phyloP scores from a whole-genome alignment of 2,329 filamentous ascomycete genomes.

The Trichoderma atrobrunneum region DNA sequence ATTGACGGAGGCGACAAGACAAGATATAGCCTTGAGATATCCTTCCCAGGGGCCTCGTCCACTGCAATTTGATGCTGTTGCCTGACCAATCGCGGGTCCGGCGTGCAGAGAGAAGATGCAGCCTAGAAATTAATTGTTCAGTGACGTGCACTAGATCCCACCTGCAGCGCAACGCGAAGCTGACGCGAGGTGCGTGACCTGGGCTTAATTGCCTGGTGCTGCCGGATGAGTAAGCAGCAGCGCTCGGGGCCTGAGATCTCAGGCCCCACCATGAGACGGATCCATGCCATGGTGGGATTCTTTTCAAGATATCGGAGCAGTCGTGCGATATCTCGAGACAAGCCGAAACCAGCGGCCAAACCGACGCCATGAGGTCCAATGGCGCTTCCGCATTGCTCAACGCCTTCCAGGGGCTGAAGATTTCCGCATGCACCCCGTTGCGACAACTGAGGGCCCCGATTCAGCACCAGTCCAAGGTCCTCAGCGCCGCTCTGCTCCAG shows the following conservation, averaged over 20 bases:
- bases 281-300: conserved; percentile 24
- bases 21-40: conserved; percentile 6
- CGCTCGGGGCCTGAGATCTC: conserved; percentile 25
- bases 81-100: conserved; percentile 19
- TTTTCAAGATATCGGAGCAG: conserved; percentile 33
- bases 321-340: conserved; percentile 17
- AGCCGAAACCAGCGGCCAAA: conserved; percentile 25
- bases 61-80: conserved; percentile 26
- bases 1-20: background rate
- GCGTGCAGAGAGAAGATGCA: conserved; percentile 19
- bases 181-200: conserved; percentile 45
- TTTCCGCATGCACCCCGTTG: conserved; percentile 41
- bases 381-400: conserved; percentile 45
- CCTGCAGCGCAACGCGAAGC: conserved; percentile 38
- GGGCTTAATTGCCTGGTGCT: conserved; percentile 31
- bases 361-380: conserved; percentile 46
- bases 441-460: conserved; percentile 38
- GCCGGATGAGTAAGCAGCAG: background rate
- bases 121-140: conserved; percentile 30
- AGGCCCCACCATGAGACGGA: conserved; percentile 23
- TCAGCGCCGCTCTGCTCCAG: conserved; percentile 38
- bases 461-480: conserved; percentile 29
- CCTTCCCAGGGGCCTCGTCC: conserved; percentile 22
- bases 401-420: conserved; percentile 50
- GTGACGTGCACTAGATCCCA: conserved; percentile 35